Evolutionary conservation across 108 stramenopile genomes (phyloP).

Genomic region (Bacterosira constricta): DNA sequence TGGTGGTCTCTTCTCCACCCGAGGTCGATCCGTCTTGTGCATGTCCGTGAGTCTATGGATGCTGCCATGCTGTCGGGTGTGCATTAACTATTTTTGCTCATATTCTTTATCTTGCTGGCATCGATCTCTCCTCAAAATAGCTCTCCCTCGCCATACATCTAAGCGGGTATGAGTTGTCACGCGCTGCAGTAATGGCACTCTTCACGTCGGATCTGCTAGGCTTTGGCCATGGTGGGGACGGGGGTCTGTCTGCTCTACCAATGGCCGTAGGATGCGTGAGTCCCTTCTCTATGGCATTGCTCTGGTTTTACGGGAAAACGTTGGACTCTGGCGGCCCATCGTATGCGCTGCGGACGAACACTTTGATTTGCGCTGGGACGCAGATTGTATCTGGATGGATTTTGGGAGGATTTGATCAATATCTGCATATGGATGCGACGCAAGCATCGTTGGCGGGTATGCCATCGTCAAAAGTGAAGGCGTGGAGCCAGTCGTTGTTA

Average conservation of each 20-base stretch:
- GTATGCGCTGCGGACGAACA: constrained; percentile 63
- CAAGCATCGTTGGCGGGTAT: neutral
- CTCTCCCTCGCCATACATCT: constrained; percentile 78
- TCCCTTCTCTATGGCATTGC: constrained; percentile 65
- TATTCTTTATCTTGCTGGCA: neutral
- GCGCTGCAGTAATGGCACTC: constrained; percentile 70
- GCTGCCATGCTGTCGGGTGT: too few relatives aligned
- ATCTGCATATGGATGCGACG: neutral
- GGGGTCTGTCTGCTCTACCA: constrained; percentile 70
- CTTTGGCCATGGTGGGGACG: constrained; percentile 39
- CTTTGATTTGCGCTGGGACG: constrained; percentile 42
- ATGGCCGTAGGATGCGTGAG: constrained; percentile 80
- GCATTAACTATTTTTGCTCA: neutral
- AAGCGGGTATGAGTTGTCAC: constrained; percentile 82
- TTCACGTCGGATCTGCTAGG: constrained; percentile 79
- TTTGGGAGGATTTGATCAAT: constrained; percentile 20
- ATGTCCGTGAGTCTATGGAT: too few relatives aligned
- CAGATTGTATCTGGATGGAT: constrained; percentile 21
- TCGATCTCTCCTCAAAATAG: too few relatives aligned
- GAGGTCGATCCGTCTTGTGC: constrained; percentile 6
- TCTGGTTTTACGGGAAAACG: constrained; percentile 68
- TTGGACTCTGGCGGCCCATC: constrained; percentile 66
- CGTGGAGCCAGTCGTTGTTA: constrained; percentile 22
- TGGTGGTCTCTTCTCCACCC: neutral
- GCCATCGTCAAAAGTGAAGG: neutral